Evolutionary conservation across 2,329 filamentous ascomycete genomes (phyloP).

Genomic region (Microdochium trichocladiopsis): DNA sequence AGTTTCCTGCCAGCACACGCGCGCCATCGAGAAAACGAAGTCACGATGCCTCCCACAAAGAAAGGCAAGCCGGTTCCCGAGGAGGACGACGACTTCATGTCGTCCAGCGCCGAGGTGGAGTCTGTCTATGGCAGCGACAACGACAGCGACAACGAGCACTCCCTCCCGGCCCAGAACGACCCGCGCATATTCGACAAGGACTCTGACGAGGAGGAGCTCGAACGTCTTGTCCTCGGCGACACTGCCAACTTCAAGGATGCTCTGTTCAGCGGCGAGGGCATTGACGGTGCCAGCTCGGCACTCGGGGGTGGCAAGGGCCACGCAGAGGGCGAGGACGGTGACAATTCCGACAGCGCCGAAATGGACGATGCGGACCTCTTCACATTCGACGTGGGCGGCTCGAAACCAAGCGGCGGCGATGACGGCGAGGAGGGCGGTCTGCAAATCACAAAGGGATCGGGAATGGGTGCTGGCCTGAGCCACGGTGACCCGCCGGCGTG

Average conservation of each 20-base stretch:
- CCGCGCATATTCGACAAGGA: conserved; percentile 55
- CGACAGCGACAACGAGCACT: background rate
- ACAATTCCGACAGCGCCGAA: conserved; percentile 27
- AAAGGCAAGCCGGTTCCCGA: background rate
- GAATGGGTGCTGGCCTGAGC: background rate
- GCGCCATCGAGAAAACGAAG: background rate
- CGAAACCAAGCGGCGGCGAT: conserved; percentile 74
- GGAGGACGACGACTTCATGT: background rate
- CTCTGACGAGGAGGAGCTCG: conserved; percentile 76
- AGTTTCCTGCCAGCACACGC: too few species aligned
- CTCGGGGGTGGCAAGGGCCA: conserved; percentile 14
- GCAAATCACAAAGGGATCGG: conserved; percentile 46
- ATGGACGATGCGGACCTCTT: conserved; percentile 79
- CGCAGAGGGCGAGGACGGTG: conserved; percentile 25
- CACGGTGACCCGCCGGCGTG: conserved; percentile 54
- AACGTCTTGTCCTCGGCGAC: conserved; percentile 84
- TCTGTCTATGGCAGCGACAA: background rate
- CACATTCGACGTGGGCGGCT: conserved; percentile 65
- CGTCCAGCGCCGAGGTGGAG: background rate
- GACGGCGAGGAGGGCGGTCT: conserved; percentile 99
- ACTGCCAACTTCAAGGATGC: conserved; percentile 72
- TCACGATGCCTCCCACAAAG: background rate
- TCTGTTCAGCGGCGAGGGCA: conserved; percentile 51
- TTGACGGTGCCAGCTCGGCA: conserved; percentile 12
- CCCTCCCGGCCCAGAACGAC: background rate